Conservation (phyloP, 139 green algal species). For the Bryopsis sp. region DNA sequence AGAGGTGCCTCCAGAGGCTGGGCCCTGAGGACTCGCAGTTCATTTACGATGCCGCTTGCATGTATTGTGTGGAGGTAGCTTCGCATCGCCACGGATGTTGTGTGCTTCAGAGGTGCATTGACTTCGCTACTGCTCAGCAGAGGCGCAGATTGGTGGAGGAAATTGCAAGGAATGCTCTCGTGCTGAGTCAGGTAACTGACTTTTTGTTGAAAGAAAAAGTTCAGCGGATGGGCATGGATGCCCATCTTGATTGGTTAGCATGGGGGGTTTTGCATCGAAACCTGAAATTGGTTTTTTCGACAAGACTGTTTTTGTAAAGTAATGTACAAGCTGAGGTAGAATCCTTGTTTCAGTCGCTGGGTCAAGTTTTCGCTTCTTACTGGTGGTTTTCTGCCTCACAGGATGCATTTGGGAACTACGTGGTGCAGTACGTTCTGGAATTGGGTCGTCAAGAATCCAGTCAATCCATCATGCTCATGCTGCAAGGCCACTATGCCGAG, state of each 20-base stretch:
- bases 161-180: slow-evolving; percentile 72
- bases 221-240: background rate
- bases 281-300: background rate
- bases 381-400: too few species aligned
- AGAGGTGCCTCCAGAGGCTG: slow-evolving; percentile 85
- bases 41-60: slow-evolving; percentile 82
- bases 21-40: slow-evolving; percentile 75
- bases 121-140: slow-evolving; percentile 80
- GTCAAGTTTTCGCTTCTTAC: too few species aligned
- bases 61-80: slow-evolving; percentile 84
- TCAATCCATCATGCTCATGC: slow-evolving; percentile 59
- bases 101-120: slow-evolving; percentile 97
- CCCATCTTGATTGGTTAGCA: background rate
- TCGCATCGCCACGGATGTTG: slow-evolving; percentile 98
- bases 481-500: slow-evolving; percentile 72
- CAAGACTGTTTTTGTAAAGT: too few species aligned
- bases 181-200: slow-evolving; percentile 78
- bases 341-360: too few species aligned
- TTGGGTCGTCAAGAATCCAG: slow-evolving; percentile 70
- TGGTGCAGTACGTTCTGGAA: slow-evolving; percentile 98
- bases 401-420: slow-evolving; percentile 96
- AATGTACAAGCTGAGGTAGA: too few species aligned
- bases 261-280: background rate
- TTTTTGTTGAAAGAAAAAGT: too few species aligned
- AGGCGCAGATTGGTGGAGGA: slow-evolving; percentile 64